Base-by-base conservation (phyloP, 2,329 filamentous ascomycete species). In the Blumeriella jaapii region DNA sequence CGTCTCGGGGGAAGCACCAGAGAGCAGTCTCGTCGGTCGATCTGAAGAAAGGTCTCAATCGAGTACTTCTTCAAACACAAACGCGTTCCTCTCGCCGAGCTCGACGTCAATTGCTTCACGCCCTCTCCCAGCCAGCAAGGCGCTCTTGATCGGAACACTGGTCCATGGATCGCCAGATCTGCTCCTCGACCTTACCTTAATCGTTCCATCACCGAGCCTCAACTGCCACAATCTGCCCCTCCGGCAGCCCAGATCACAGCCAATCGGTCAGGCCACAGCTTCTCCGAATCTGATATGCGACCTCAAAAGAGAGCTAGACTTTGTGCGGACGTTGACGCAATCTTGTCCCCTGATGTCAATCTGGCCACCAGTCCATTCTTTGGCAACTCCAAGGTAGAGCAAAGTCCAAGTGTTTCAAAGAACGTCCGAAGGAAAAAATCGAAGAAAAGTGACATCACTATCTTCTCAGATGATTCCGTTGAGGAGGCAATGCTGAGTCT, bases 21-120 rank as follows among this genome's bases (percentile, higher is more conserved):
- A 39, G 34, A 28, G 44, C 46, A 33, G 24, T 34, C 29, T 46
- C 62, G n/a, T 55, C 59, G 6, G 62, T 63, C 2, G 66, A 72
- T 40, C 49, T 69, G 39, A 80, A 80, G 58, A 64, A 67, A n/a
- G 63, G 72, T 70, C 45, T 61, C 74, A 2, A 79, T 82, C 36
- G 68, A 71, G 32, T 63, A 66, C 2, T 82, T 78, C 56, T 82
- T 82, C 61, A 78, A 70, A 39, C 61, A 71, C 6, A 73, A 67
- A 48, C 68, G 78, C 3, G 68, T 63, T 20, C 77, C 78, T 8
- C 61, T 82, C 38, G 74, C 71, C 13, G 78, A 82, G 52, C 59
- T 82, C 14, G 74, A 81, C 52, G 71, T 74, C 0, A 82, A 82
- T 50, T 68, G 62, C 41, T 74, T 82, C 51, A 76, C 71, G 1